Conservation (phyloP, 306 rosid species). For the Vigna unguiculata region DNA sequence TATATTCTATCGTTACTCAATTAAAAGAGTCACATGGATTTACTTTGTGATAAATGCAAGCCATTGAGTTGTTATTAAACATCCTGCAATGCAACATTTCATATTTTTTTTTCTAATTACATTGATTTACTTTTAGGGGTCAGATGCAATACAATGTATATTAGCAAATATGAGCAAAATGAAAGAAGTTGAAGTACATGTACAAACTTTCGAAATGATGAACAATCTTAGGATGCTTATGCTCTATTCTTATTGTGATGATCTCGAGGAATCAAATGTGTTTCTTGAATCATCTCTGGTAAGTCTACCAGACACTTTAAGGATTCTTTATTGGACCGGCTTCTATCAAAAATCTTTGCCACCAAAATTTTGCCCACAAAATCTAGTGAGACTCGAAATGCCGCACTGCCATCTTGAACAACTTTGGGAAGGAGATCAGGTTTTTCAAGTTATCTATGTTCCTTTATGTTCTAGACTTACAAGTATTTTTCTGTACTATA, state of each 20-base stretch:
- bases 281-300: not conserved
- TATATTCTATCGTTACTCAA: not conserved
- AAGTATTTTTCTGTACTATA: too few relatives aligned
- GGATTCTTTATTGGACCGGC: constrained; percentile 38
- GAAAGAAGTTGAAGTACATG: not conserved
- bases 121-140: constrained; percentile 36
- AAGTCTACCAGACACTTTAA: constrained; percentile 1
- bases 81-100: too few relatives aligned
- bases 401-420: constrained; percentile 9
- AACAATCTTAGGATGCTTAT: constrained; percentile 38
- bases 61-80: too few relatives aligned
- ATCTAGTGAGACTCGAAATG: constrained; percentile 40
- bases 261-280: not conserved
- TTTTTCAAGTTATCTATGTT: not conserved
- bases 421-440: constrained; percentile 43
- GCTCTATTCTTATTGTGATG: too few relatives aligned
- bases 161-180: not conserved
- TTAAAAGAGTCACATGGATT: too few relatives aligned
- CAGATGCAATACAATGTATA: constrained; percentile 38
- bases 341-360: constrained; percentile 34
- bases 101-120: not conserved
- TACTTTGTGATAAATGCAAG: too few relatives aligned
- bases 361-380: not conserved
- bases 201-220: constrained; percentile 35
- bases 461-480: not conserved